These are phyloP conservation scores for Massarina eburnea DNA, from an alignment of 2,329 filamentous ascomycete species.

Conservation along the genomic window DNA sequence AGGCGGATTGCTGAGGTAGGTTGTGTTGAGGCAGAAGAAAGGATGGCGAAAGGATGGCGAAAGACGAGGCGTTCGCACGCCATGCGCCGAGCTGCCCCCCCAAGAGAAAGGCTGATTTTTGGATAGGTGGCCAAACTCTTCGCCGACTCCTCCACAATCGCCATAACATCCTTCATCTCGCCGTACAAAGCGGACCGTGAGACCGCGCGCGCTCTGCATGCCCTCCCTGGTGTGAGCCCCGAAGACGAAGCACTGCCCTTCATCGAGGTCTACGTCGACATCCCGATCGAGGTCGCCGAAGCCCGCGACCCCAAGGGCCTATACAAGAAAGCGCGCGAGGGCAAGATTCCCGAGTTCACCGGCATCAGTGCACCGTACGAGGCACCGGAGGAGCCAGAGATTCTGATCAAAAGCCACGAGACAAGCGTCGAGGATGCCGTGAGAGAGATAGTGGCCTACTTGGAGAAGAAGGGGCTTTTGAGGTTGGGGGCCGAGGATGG, in stretches of 20 bases:
- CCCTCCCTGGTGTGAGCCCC: constrained; percentile 54
- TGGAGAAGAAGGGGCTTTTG: constrained; percentile 69
- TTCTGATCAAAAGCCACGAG: constrained; percentile 81
- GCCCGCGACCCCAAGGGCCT: constrained; percentile 94
- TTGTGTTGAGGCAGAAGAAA: not conserved
- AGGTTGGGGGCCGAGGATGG: constrained; percentile 19
- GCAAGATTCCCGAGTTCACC: constrained; percentile 96
- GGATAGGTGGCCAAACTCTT: constrained; percentile 86
- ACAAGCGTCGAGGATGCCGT: constrained; percentile 87
- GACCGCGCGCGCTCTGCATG: constrained; percentile 79
- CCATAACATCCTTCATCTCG: constrained; percentile 95
- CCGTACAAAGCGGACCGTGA: constrained; percentile 87
- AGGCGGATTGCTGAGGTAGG: constrained; percentile 81
- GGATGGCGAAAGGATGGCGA: constrained; percentile 13
- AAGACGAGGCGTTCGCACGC: constrained; percentile 15
- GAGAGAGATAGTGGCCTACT: constrained; percentile 76
- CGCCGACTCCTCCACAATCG: constrained; percentile 82
- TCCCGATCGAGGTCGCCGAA: constrained; percentile 89
- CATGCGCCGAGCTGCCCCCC: constrained; percentile 10
- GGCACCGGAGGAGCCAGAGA: constrained; percentile 80
- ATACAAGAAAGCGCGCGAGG: constrained; percentile 94
- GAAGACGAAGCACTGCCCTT: constrained; percentile 74
- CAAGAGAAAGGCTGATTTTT: constrained; percentile 1
- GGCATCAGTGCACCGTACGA: constrained; percentile 96
- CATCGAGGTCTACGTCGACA: constrained; percentile 90